Percentiles rank a stretch among this genome's conserved stretches.
These are phyloP conservation scores for Spongispora temasekensis DNA, from an alignment of 1,284 basidiomycete species.

Conservation along the genomic window DNA sequence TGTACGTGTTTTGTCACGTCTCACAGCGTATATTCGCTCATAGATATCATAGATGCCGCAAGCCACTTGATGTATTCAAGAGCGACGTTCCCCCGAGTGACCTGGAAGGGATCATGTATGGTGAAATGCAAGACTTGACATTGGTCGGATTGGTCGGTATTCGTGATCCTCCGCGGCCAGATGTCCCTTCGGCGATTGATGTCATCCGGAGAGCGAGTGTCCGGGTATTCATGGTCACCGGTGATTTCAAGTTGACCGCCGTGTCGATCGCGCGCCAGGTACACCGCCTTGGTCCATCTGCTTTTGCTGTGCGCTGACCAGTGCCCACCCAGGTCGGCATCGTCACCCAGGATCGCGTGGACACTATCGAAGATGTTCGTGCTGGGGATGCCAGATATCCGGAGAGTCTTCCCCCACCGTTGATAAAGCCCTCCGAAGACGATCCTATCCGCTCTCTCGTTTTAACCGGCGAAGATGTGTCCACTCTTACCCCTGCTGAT, in stretches of 20 bases:
- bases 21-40: neutral
- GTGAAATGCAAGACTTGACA: slow-evolving; percentile 45
- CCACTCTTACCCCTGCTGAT: slow-evolving; percentile 43
- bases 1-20: slow-evolving; percentile 27
- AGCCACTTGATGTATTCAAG: slow-evolving; percentile 35
- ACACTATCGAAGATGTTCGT: slow-evolving; percentile 42
- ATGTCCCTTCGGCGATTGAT: slow-evolving; percentile 49
- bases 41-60: slow-evolving; percentile 22
- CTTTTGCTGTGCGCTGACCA: neutral
- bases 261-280: slow-evolving; percentile 47
- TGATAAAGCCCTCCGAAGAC: slow-evolving; percentile 34
- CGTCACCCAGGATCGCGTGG: slow-evolving; percentile 48
- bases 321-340: slow-evolving; percentile 52
- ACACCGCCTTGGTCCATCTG: neutral
- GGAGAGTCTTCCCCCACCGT: slow-evolving; percentile 11
- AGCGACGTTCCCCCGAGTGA: slow-evolving; percentile 36
- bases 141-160: slow-evolving; percentile 62
- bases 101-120: slow-evolving; percentile 40
- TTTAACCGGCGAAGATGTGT: slow-evolving; percentile 48
- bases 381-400: slow-evolving; percentile 20
- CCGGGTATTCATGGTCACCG: slow-evolving; percentile 58
- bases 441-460: slow-evolving; percentile 39
- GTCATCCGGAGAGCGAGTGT: slow-evolving; percentile 50
- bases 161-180: slow-evolving; percentile 58
- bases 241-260: slow-evolving; percentile 50